These are phyloP conservation scores for Hypoxylon rubiginosum DNA, from an alignment of 2,329 filamentous ascomycete genomes.

Conservation along the genomic window DNA sequence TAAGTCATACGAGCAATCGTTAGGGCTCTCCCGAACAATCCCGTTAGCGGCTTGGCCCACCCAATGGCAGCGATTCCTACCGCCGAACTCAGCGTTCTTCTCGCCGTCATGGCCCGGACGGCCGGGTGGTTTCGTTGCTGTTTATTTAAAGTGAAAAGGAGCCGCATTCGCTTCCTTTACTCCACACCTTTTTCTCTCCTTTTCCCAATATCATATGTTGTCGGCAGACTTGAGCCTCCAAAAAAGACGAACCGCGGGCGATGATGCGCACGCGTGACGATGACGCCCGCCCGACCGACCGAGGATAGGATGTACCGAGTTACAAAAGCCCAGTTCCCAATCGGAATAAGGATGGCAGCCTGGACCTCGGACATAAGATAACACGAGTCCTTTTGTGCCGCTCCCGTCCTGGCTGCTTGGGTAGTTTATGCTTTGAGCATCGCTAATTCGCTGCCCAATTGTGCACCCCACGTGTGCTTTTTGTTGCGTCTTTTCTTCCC, in stretches of 20 bases:
- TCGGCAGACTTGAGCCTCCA: constrained; percentile 39
- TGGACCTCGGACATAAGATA: constrained; percentile 39
- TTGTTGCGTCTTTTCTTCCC: constrained; percentile 31
- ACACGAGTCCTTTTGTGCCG: constrained; percentile 17
- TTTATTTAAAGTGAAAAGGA: constrained; percentile 50
- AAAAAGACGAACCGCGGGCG: constrained; percentile 20
- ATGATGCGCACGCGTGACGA: not conserved
- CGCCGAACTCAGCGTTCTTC: constrained; percentile 35
- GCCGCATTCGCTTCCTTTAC: constrained; percentile 47
- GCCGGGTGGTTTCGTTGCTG: constrained; percentile 47
- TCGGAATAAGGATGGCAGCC: constrained; percentile 18
- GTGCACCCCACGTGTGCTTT: constrained; percentile 48
- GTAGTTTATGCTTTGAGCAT: constrained; percentile 27
- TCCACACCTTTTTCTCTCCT: constrained; percentile 44
- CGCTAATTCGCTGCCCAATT: constrained; percentile 46
- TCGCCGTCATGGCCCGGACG: constrained; percentile 42
- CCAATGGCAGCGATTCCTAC: constrained; percentile 46
- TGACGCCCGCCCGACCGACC: constrained; percentile 9
- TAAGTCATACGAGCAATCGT: constrained; percentile 11
- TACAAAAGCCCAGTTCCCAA: constrained; percentile 16
- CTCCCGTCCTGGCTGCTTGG: constrained; percentile 8
- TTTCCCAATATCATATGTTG: constrained; percentile 43
- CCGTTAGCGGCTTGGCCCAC: constrained; percentile 47
- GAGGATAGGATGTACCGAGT: constrained; percentile 14
- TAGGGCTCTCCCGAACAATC: constrained; percentile 49